A percentile compares a stretch with the other conserved stretches of the same genome.
These are phyloP conservation scores for Arthromyces matolae DNA, from an alignment of 768 basidiomycete species.

Conservation along the genomic window DNA sequence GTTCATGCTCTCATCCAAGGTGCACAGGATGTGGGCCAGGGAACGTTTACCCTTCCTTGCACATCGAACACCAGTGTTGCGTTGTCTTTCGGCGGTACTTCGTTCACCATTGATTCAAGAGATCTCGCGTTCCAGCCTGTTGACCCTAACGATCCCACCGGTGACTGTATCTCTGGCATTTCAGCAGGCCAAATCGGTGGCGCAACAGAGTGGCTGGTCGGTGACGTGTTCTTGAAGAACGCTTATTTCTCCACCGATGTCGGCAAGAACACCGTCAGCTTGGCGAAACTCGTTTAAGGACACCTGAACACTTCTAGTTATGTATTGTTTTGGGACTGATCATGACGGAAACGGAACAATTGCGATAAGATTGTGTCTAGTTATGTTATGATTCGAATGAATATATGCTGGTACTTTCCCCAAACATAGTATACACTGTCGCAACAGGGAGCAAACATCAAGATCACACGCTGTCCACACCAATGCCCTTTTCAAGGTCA, in stretches of 20 bases:
- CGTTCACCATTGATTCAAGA: constrained; percentile 56
- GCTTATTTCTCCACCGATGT: constrained; percentile 68
- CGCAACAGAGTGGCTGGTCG: constrained; percentile 67
- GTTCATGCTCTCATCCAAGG: constrained; percentile 43
- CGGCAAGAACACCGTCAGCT: constrained; percentile 50
- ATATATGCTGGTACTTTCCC: too few species aligned
- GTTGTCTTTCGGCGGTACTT: constrained; percentile 43
- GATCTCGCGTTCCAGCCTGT: constrained; percentile 58
- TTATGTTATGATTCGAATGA: too few species aligned
- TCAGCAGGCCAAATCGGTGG: constrained; percentile 57
- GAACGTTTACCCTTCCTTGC: constrained; percentile 52
- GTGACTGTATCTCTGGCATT: constrained; percentile 72
- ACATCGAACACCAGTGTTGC: constrained; percentile 38
- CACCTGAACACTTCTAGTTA: too few species aligned
- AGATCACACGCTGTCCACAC: too few species aligned
- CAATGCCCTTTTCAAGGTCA: constrained; percentile 9
- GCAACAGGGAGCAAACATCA: too few species aligned
- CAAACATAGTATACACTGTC: too few species aligned
- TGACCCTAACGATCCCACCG: constrained; percentile 49
- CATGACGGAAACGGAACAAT: too few species aligned
- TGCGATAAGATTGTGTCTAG: too few species aligned
- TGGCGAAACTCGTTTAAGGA: constrained; percentile 47
- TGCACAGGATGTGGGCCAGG: constrained; percentile 39
- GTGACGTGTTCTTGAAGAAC: constrained; percentile 77
- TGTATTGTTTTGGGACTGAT: too few species aligned